phyloP scores from a whole-genome alignment of 1,284 basidiomycete genomes.

The Gymnopus androsaceus region DNA sequence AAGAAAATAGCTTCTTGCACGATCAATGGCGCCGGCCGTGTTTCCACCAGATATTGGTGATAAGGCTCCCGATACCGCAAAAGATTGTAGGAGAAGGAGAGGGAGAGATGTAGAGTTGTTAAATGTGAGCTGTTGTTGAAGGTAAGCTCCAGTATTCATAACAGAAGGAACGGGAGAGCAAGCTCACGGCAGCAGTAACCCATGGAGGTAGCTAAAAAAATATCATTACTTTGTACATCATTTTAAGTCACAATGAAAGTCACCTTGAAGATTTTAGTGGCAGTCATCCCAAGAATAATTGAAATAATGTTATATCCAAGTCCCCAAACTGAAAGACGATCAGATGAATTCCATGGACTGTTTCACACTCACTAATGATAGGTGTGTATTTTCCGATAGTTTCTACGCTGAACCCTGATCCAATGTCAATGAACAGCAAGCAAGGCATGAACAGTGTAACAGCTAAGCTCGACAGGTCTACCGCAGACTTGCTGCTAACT shows the following conservation, averaged over 20 bases:
- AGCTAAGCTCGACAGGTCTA: constrained; percentile 18
- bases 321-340: neutral
- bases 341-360: neutral
- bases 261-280: constrained; percentile 11
- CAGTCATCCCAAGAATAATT: neutral
- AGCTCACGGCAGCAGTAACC: constrained; percentile 14
- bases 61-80: constrained; percentile 18
- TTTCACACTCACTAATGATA: constrained; percentile 11
- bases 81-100: constrained; percentile 17
- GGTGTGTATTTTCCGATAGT: constrained; percentile 15
- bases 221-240: too few species aligned
- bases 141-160: too few species aligned
- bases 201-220: constrained; percentile 18
- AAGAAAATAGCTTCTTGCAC: constrained; percentile 21
- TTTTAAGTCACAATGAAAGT: too few species aligned
- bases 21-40: neutral
- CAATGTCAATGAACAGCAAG: constrained; percentile 20
- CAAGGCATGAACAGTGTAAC: constrained; percentile 21
- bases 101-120: constrained; percentile 23
- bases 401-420: constrained; percentile 12
- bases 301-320: neutral
- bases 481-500: constrained; percentile 12
- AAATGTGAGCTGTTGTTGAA: too few species aligned
- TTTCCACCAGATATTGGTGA: constrained; percentile 3
- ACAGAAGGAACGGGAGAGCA: too few species aligned